Percentiles rank a stretch among this genome's conserved stretches.
Evolutionary conservation across 345 rosid species (phyloP).

Genomic region (Microthlaspi erraticum): DNA sequence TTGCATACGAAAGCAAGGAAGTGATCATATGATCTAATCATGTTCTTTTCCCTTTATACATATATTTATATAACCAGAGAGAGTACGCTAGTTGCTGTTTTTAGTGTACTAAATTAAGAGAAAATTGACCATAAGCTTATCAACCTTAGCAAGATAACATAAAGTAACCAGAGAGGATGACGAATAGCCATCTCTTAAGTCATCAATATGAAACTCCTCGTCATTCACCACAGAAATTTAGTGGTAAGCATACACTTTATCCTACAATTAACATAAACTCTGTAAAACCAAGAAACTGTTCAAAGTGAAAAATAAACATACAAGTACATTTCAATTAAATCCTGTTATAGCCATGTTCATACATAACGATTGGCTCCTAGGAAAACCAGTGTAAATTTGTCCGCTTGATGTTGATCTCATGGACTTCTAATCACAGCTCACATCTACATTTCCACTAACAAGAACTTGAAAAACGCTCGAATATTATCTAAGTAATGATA

Average conservation of each 20-base stretch:
- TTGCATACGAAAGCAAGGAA: constrained; percentile 39
- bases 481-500: neutral
- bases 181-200: neutral
- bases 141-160: constrained; percentile 35
- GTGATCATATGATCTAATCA: constrained; percentile 39
- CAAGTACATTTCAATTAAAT: too few relatives aligned
- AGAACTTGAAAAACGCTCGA: neutral
- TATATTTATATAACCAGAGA: neutral
- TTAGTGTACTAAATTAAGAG: constrained; percentile 21
- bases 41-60: constrained; percentile 6
- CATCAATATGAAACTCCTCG: constrained; percentile 6
- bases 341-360: constrained; percentile 4
- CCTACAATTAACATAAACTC: constrained; percentile 14
- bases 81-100: constrained; percentile 11
- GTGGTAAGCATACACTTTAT: neutral
- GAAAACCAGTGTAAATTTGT: neutral
- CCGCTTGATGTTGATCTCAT: neutral
- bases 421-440: neutral
- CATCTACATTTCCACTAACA: neutral
- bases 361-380: neutral
- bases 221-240: constrained; percentile 17
- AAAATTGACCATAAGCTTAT: neutral
- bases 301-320: too few relatives aligned
- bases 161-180: constrained; percentile 17
- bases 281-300: constrained; percentile 8